A percentile compares a stretch with the other conserved stretches of the same genome.
Evolutionary conservation across 371 early-diverging fungal species (phyloP).

Genomic region (Apophysomyces ossiformis): DNA sequence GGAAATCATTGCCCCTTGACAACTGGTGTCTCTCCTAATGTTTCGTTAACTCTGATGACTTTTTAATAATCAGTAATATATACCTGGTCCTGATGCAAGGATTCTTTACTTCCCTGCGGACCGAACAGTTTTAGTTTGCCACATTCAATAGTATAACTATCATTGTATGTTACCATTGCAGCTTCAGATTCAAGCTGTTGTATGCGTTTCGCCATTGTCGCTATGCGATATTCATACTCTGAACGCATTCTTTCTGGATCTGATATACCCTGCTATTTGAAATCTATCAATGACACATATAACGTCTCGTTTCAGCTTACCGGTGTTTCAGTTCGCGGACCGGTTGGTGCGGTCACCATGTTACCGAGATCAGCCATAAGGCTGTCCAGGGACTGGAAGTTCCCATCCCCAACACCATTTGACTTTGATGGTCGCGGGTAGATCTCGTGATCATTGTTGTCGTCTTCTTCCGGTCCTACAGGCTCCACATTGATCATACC

Average conservation of each 20-base stretch:
- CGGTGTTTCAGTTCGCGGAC: background rate
- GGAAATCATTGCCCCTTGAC: slow-evolving; percentile 29
- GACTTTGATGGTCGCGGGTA: slow-evolving; percentile 21
- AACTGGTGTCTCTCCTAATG: slow-evolving; percentile 12
- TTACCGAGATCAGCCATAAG: slow-evolving; percentile 85
- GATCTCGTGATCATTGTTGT: slow-evolving; percentile 27
- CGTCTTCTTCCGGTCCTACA: slow-evolving; percentile 23
- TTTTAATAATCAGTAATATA: background rate
- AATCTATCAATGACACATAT: background rate
- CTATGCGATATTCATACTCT: slow-evolving; percentile 68
- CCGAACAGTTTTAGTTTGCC: no score
- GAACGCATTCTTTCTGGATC: slow-evolving; percentile 36
- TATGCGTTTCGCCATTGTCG: slow-evolving; percentile 48
- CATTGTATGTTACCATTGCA: slow-evolving; percentile 7
- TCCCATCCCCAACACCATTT: slow-evolving; percentile 36
- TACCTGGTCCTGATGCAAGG: slow-evolving; percentile 12
- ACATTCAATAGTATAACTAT: background rate
- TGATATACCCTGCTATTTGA: slow-evolving; percentile 6
- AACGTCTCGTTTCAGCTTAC: background rate
- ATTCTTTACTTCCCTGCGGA: slow-evolving; percentile 19
- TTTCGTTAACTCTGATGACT: background rate
- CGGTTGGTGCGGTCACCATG: slow-evolving; percentile 53
- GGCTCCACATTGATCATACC: slow-evolving; percentile 53
- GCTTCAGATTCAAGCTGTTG: slow-evolving; percentile 44
- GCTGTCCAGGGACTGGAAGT: slow-evolving; percentile 73